Percentiles rank a stretch among this genome's conserved stretches.
Evolutionary conservation across 2,329 filamentous ascomycete species (phyloP).

Genomic region (Fusarium staphyleae): DNA sequence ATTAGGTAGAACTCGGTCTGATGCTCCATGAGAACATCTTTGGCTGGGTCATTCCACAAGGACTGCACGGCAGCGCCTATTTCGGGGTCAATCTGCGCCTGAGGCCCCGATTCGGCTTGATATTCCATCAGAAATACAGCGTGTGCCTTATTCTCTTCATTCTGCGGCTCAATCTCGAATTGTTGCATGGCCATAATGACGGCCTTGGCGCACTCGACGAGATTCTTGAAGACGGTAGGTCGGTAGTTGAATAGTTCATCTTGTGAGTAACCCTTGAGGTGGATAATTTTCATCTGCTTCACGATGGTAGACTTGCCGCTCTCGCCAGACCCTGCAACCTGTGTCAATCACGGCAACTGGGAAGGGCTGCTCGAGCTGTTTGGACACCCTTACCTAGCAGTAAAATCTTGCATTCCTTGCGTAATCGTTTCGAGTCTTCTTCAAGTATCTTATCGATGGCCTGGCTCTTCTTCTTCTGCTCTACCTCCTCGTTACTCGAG

Average conservation of each 20-base stretch:
- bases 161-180: conserved; percentile 82
- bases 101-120: conserved; percentile 87
- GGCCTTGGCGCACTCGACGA: conserved; percentile 95
- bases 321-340: conserved; percentile 82
- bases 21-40: conserved; percentile 84
- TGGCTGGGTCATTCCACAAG: conserved; percentile 89
- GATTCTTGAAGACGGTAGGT: conserved; percentile 96
- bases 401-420: conserved; percentile 98
- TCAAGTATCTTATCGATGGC: conserved; percentile 93
- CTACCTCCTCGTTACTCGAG: conserved; percentile 82
- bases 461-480: conserved; percentile 96
- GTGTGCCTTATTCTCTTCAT: conserved; percentile 73
- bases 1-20: conserved; percentile 99
- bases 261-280: conserved; percentile 94
- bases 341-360: conserved; percentile 26
- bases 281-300: conserved; percentile 99
- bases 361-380: conserved; percentile 12
- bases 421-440: conserved; percentile 90
- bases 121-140: conserved; percentile 86
- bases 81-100: conserved; percentile 79
- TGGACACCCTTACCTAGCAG: conserved; percentile 74
- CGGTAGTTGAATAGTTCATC: conserved; percentile 95
- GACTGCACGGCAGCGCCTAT: conserved; percentile 84
- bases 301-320: conserved; percentile 99
- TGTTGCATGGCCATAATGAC: conserved; percentile 91